Base-by-base conservation (phyloP, 1,139 yeast genomes). In the Blastobotrys arbuscula region DNA sequence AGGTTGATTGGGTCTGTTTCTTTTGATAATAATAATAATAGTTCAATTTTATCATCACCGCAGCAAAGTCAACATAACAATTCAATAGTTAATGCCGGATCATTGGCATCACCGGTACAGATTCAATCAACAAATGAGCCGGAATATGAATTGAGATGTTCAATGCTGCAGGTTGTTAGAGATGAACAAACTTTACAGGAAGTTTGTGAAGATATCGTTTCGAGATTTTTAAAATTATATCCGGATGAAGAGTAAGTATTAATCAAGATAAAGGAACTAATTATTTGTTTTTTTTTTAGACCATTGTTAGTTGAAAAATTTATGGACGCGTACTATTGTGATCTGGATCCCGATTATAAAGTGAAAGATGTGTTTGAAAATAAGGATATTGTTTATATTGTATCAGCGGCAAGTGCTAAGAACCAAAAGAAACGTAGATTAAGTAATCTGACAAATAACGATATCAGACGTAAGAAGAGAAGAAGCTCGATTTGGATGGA, bases 321-420 rank as follows among this genome's bases (percentile, higher is more conserved):
- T 9, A 92, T 84, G 60, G 90, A 85, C 61, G 64, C 66, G 28
- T 76, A 78, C 51, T 73, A 74, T 52, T 84, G 89, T 58, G 95
- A 86, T 62, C 67, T 86, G 55, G 95, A 85, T 63, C 88, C 89
- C 0, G 95, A 84, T 51, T 85, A 80, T 56, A 54, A 65, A 3
- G 82, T 81, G 0, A 74, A 74, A 8, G 87, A 83, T 56, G 81
- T 84, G 7, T 82, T 85, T 59, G 73, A 68, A 30, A 69, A 73
- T 24, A 39, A 39, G 18, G 47, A 44, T 79, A 78, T 39, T 82
- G 78, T 53, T 65, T 76, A 2, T 71, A 84, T 21, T 39, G 59
- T 39, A 50, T 16, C 50, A 50, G 30, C 51, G 46, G 23, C 43
- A 39, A 23, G 50, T 42, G 10, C 40, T 28, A 23, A 21, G 15